Evolutionary conservation across 768 basidiomycete genomes (phyloP).

Genomic region (Kwoniella shandongensis): DNA sequence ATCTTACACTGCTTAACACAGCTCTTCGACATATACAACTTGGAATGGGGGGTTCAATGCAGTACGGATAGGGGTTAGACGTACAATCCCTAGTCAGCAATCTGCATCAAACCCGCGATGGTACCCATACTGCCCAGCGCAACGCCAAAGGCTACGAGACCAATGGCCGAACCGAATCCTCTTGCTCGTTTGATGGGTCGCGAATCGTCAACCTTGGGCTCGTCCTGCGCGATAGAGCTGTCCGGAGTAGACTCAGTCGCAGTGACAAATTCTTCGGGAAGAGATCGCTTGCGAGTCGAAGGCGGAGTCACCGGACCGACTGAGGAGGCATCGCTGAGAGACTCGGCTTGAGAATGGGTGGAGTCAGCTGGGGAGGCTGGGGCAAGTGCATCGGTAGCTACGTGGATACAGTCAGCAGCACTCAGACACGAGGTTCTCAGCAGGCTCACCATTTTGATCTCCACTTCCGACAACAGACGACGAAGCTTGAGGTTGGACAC

Average conservation of each 20-base stretch:
- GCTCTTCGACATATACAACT: no score
- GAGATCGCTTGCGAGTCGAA: slow-evolving; percentile 1
- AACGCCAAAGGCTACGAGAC: slow-evolving; percentile 29
- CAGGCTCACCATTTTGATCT: no score
- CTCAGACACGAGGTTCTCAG: no score
- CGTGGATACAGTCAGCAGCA: no score
- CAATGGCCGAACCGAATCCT: slow-evolving; percentile 19
- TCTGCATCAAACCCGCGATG: slow-evolving; percentile 34
- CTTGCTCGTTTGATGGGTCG: slow-evolving; percentile 21
- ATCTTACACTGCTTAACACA: no score
- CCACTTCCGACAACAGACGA: no score
- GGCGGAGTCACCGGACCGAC: slow-evolving; percentile 30
- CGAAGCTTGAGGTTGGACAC: no score
- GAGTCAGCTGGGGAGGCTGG: no score
- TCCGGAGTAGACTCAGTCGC: no score
- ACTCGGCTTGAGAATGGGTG: no score
- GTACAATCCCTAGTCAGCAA: slow-evolving; percentile 12
- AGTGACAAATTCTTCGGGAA: slow-evolving; percentile 16
- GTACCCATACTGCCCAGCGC: slow-evolving; percentile 36
- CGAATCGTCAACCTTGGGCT: neutral
- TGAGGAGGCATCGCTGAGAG: slow-evolving; percentile 8
- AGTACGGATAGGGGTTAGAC: no score
- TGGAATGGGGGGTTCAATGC: no score
- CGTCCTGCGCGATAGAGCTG: neutral
- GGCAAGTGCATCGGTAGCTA: neutral